These are phyloP conservation scores for Lecanosticta acicola DNA, from an alignment of 2,329 filamentous ascomycete genomes.

Conservation along the genomic window DNA sequence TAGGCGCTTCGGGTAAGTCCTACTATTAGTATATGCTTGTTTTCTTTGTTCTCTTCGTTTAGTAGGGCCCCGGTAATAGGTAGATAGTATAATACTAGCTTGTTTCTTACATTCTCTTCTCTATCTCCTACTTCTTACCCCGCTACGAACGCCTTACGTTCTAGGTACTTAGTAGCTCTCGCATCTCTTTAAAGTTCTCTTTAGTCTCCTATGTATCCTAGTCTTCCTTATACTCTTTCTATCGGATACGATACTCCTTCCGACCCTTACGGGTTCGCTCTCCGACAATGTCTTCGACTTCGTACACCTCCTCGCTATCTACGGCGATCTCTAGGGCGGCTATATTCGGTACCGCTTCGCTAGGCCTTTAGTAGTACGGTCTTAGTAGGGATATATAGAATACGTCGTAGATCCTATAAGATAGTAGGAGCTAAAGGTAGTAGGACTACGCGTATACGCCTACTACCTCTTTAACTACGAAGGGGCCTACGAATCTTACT, in stretches of 20 bases:
- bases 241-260: constrained; percentile 1
- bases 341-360: neutral
- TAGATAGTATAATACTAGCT: too few relatives aligned
- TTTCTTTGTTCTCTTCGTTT: too few relatives aligned
- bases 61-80: too few relatives aligned
- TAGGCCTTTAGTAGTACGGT: constrained; percentile 3
- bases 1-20: too few relatives aligned
- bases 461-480: constrained; percentile 7
- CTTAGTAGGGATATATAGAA: constrained; percentile 14
- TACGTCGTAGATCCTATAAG: constrained; percentile 10
- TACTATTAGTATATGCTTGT: too few relatives aligned
- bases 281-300: constrained; percentile 2
- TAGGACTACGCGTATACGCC: constrained; percentile 5
- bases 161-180: neutral
- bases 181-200: neutral
- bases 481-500: constrained; percentile 9
- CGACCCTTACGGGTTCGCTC: neutral
- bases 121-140: neutral
- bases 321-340: neutral
- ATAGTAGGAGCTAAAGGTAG: constrained; percentile 4
- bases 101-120: too few relatives aligned
- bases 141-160: neutral
- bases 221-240: constrained; percentile 3
- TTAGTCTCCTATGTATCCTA: constrained; percentile 4
- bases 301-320: constrained; percentile 2